Percentiles rank a stretch among this genome's conserved stretches.
phyloP scores from a whole-genome alignment of 352 stramenopile species.

The Phytopythium vexans region DNA sequence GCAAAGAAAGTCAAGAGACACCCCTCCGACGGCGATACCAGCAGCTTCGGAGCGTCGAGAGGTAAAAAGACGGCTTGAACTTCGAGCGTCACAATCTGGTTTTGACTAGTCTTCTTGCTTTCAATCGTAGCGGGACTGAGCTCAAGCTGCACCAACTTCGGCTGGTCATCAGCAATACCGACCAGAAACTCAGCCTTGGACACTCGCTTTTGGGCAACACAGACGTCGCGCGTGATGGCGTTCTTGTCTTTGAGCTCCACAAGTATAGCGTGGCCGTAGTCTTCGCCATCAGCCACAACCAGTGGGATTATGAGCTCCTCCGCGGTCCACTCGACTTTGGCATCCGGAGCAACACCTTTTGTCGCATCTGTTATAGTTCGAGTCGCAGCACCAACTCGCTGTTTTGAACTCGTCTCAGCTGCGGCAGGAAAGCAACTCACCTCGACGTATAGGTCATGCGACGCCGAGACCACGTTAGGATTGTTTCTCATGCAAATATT shows the following conservation, averaged over 20 bases:
- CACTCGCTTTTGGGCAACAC: slow-evolving; percentile 13
- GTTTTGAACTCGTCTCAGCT: not conserved
- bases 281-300: slow-evolving; percentile 3
- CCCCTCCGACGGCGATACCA: too few relatives aligned
- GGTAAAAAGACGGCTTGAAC: not conserved
- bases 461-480: slow-evolving; percentile 18
- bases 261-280: slow-evolving; percentile 5
- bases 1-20: slow-evolving; percentile 1
- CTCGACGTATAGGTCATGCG: slow-evolving; percentile 36
- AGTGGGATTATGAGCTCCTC: slow-evolving; percentile 27
- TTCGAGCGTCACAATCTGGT: not conserved
- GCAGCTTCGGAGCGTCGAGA: slow-evolving; percentile 2
- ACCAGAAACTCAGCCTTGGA: not conserved
- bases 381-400: slow-evolving; percentile 7
- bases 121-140: not conserved
- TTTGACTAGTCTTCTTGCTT: not conserved
- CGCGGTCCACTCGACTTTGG: slow-evolving; percentile 18
- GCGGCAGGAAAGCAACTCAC: slow-evolving; percentile 6
- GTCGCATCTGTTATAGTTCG: slow-evolving; percentile 25
- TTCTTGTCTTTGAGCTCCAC: slow-evolving; percentile 48
- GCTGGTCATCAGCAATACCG: too few relatives aligned
- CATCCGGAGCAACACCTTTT: slow-evolving; percentile 12
- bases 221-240: slow-evolving; percentile 33
- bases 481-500: slow-evolving; percentile 23
- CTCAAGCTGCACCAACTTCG: too few relatives aligned